A percentile compares a stretch with the other conserved stretches of the same genome.
phyloP scores from a whole-genome alignment of 441 rosid species.

The Rhodomyrtus psidioides region DNA sequence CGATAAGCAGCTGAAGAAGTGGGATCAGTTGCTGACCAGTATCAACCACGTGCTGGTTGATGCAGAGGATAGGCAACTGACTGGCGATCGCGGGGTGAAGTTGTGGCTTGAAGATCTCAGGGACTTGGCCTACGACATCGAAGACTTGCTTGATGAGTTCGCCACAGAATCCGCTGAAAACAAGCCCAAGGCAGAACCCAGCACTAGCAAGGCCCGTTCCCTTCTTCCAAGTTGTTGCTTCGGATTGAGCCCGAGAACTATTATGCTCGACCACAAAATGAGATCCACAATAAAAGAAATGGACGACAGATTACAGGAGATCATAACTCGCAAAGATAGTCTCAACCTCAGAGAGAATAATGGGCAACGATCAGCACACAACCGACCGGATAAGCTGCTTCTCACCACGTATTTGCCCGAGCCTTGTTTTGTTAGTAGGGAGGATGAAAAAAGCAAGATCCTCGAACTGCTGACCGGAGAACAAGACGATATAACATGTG shows the following conservation, averaged over 20 bases:
- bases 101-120: neutral
- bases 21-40: neutral
- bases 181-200: neutral
- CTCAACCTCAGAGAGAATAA: accelerated
- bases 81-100: accelerated
- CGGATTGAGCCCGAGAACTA: neutral
- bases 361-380: accelerated
- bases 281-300: neutral
- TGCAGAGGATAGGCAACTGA: neutral
- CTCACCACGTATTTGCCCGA: neutral
- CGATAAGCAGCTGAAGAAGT: neutral
- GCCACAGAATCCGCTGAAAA: neutral
- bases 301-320: accelerated
- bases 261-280: neutral
- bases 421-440: neutral
- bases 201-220: neutral
- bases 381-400: accelerated
- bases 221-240: neutral
- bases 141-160: neutral
- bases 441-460: neutral
- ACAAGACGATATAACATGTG: neutral
- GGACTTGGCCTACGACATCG: neutral
- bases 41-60: accelerated
- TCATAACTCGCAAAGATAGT: neutral
- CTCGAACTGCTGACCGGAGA: neutral